phyloP scores from a whole-genome alignment of 257 asterid species.

The Solanum peruvianum region DNA sequence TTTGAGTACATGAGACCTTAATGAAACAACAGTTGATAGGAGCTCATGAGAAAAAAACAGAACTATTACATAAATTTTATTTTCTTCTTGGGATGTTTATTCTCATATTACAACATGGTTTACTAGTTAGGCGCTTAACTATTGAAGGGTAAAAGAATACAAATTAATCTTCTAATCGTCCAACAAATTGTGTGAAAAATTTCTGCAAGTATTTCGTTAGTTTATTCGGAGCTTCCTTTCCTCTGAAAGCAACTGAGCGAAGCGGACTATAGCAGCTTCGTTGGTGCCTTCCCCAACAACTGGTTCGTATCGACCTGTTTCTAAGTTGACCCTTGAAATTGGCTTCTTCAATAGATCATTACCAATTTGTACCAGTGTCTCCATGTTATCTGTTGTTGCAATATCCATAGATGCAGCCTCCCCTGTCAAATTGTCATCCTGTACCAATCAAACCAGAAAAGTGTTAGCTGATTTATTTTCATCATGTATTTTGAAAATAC shows the following conservation, averaged over 20 bases:
- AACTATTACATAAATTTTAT: not conserved
- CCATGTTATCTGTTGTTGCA: slow-evolving; percentile 31
- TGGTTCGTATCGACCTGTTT: slow-evolving; percentile 42
- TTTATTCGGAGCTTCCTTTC: slow-evolving; percentile 29
- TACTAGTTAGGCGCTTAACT: not conserved
- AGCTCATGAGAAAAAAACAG: not conserved
- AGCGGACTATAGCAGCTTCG: slow-evolving; percentile 39
- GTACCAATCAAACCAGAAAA: not conserved
- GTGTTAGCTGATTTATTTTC: not conserved
- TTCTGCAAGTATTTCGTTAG: not conserved
- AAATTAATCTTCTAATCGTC: not conserved
- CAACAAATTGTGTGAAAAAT: not conserved
- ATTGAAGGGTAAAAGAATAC: not conserved
- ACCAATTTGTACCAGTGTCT: slow-evolving; percentile 34
- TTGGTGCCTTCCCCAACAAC: slow-evolving; percentile 53
- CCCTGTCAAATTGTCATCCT: slow-evolving; percentile 38
- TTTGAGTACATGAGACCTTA: not conserved
- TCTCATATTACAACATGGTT: not conserved
- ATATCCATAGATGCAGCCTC: slow-evolving; percentile 44
- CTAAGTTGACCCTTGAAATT: slow-evolving; percentile 51
- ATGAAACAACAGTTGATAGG: not conserved
- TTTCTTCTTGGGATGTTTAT: not conserved
- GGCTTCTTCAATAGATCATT: slow-evolving; percentile 36
- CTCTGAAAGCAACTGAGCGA: slow-evolving; percentile 49
- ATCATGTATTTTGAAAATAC: not conserved